Evolutionary conservation across 78 protist genomes (phyloP).

Genomic region (Salpingoeca rosetta): DNA sequence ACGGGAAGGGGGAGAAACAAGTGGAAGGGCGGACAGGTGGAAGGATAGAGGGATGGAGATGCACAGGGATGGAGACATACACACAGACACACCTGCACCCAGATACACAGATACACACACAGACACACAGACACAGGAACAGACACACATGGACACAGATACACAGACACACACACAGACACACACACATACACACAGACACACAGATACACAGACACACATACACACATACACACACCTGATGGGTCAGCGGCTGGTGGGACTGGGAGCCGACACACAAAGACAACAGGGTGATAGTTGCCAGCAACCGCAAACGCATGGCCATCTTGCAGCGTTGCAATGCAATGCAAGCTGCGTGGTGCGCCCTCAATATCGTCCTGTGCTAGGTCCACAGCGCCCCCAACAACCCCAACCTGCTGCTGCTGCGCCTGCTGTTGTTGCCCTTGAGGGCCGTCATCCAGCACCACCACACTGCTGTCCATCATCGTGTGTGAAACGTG

Average conservation of each 20-base stretch:
- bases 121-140: constrained; percentile 4
- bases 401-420: background rate
- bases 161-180: background rate
- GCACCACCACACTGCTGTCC: background rate
- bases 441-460: background rate
- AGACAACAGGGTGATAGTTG: background rate
- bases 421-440: background rate
- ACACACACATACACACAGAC: background rate
- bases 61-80: background rate
- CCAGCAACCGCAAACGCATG: background rate
- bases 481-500: background rate
- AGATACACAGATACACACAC: background rate
- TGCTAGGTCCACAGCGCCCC: too few relatives aligned
- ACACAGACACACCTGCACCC: background rate
- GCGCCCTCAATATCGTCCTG: too few relatives aligned
- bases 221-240: background rate
- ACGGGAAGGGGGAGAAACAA: background rate
- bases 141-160: background rate
- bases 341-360: too few relatives aligned
- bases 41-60: background rate
- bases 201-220: background rate
- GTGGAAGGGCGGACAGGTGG: background rate
- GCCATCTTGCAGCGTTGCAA: too few relatives aligned
- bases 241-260: background rate
- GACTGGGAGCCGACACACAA: background rate